Evolutionary conservation across 306 rosid species (phyloP).

Genomic region (Citrullus amarus): DNA sequence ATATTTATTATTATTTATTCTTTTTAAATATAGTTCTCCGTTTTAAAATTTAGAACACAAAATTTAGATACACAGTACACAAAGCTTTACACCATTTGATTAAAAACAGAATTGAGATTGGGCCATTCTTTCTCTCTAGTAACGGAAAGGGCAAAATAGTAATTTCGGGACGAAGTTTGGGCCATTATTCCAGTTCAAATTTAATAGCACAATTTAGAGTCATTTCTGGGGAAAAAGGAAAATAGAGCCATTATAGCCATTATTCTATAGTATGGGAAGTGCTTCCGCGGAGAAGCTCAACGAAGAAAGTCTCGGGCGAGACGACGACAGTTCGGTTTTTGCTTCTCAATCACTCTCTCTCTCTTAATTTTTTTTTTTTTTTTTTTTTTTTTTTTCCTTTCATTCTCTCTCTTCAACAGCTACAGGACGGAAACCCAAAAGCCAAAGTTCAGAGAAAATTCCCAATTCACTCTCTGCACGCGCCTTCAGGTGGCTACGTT

Average conservation of each 20-base stretch:
- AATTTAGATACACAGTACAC: too few species aligned
- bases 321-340: conserved; percentile 8
- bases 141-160: background rate
- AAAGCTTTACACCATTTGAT: too few species aligned
- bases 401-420: background rate
- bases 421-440: background rate
- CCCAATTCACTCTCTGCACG: background rate
- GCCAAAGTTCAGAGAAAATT: background rate
- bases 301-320: conserved; percentile 3
- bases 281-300: background rate
- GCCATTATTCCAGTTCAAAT: background rate
- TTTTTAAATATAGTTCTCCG: too few species aligned
- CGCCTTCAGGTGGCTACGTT: background rate
- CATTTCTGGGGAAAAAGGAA: background rate
- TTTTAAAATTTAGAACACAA: too few species aligned
- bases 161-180: background rate
- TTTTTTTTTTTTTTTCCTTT: too few species aligned
- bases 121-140: background rate
- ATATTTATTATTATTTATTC: too few species aligned
- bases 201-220: background rate
- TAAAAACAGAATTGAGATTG: too few species aligned
- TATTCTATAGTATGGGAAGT: background rate
- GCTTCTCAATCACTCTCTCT: background rate
- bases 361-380: background rate
- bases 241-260: background rate